Evolutionary conservation across 768 basidiomycete species (phyloP), one percentile per base, ranked within the genome.

Genomic region (Lactifluus volemus): DNA sequence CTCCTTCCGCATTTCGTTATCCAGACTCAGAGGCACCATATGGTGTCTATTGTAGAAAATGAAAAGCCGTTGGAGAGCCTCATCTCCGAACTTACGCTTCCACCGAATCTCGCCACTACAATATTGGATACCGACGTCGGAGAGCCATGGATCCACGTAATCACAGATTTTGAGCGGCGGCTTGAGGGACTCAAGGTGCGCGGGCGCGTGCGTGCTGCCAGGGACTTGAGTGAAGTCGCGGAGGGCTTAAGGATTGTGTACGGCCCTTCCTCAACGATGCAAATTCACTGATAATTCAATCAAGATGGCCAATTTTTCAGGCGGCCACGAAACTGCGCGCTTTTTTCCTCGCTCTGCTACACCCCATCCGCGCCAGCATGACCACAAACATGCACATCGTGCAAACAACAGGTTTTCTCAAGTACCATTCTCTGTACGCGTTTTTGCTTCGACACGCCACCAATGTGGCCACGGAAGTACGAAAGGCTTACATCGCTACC

Each of bases 341-440:
- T 0, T 94, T 95, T 75, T 92, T 99, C 70, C 77, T 94, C 21
- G 81, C 84, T 1, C 74, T 97, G 21, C 80, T 98, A 67, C 84
- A 86, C 53, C 89, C 96, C 7, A 88, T 97, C 56, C 84, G 86
- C 59, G 77, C 74, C 45, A 92, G 84, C 65, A 86, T 97, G 64
- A 85, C 92, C 12, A 92, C 92, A 7, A 97, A 98, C 70, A 84
- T 98, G 77, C 90, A 93, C 68, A 84, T 97, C 55, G 77, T 98
- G 2, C 97, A 99, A 71, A 88, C 90, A 0, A 86, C 89, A 1
- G 79, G 93, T 3, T 79, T 98, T 41, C 73, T 93, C 64, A 93
- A 94, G 70, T 93, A 92, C 70, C 80, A 79, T 50, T 76, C 88
- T 8, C 77, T 98, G 59, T 98, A 85, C 67, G 80, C 81, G 1